Evolutionary conservation across 805 yeast genomes (phyloP).

Genomic region (Myxozyma vanderwaltii): DNA sequence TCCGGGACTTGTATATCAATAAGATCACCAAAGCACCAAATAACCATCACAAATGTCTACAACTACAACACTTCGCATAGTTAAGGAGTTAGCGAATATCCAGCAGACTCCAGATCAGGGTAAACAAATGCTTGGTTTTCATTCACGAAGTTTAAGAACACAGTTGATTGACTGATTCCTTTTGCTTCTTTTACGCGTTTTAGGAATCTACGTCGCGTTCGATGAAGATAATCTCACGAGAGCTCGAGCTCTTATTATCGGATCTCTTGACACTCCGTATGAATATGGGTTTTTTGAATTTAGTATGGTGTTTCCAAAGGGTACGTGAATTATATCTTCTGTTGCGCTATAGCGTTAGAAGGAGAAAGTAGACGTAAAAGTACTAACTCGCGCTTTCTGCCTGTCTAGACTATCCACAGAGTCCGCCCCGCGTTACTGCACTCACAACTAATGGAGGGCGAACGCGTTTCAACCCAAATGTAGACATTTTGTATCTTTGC

Average conservation of each 20-base stretch:
- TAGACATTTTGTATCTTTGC: not conserved
- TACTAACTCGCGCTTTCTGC: no score
- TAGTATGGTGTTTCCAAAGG: slow-evolving; percentile 11
- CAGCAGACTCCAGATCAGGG: slow-evolving; percentile 20
- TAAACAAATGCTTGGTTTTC: not conserved
- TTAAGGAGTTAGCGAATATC: slow-evolving; percentile 19
- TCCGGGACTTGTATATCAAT: no score
- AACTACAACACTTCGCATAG: slow-evolving; percentile 14
- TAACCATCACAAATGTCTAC: slow-evolving; percentile 11
- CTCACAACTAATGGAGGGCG: slow-evolving; percentile 25
- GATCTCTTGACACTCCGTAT: slow-evolving; percentile 21
- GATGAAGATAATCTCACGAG: slow-evolving; percentile 19
- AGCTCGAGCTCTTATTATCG: slow-evolving; percentile 17
- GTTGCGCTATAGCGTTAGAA: no score
- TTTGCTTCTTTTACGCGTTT: no score
- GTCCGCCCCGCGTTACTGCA: slow-evolving; percentile 16
- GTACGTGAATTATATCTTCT: not conserved
- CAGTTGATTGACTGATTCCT: not conserved
- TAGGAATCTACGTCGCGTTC: slow-evolving; percentile 17
- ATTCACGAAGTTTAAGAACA: no score
- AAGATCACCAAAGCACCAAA: no score
- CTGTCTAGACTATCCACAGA: slow-evolving; percentile 20
- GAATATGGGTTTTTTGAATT: slow-evolving; percentile 25
- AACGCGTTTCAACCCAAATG: slow-evolving; percentile 24
- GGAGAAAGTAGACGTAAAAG: no score